Percentiles rank a stretch among this genome's conserved stretches.
Evolutionary conservation across 208 protist genomes (phyloP).

Genomic region (Wallacemonas sp.): DNA sequence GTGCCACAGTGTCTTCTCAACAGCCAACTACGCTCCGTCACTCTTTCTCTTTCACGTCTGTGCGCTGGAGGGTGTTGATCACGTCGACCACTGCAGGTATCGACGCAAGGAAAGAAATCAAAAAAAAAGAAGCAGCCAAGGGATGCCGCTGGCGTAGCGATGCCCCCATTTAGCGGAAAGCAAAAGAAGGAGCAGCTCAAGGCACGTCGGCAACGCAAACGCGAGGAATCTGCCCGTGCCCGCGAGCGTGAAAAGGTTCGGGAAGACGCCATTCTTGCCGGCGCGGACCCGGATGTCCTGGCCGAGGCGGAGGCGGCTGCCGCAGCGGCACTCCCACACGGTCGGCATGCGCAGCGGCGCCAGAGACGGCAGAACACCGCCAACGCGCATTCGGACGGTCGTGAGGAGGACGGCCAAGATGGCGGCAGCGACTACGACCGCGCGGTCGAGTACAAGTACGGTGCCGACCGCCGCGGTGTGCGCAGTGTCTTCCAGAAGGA

Average conservation of each 20-base stretch:
- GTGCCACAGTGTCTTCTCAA: too few species aligned
- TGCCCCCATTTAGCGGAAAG: slow-evolving; percentile 88
- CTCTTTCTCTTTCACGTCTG: too few species aligned
- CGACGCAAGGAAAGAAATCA: neutral
- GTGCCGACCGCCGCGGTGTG: slow-evolving; percentile 56
- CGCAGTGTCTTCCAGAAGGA: slow-evolving; percentile 82
- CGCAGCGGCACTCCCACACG: neutral
- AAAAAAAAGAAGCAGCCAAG: neutral
- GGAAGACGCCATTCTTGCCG: neutral
- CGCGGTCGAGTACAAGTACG: slow-evolving; percentile 56
- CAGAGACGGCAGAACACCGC: neutral
- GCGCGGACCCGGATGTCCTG: neutral
- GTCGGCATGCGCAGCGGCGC: slow-evolving; percentile 4
- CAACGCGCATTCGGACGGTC: too few species aligned
- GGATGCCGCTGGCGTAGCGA: too few species aligned
- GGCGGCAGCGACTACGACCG: neutral
- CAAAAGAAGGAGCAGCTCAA: slow-evolving; percentile 92
- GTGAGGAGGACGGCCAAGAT: neutral
- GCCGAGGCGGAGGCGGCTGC: slow-evolving; percentile 3
- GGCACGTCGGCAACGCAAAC: slow-evolving; percentile 78
- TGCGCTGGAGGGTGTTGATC: too few species aligned
- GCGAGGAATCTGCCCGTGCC: slow-evolving; percentile 23
- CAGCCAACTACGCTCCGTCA: too few species aligned
- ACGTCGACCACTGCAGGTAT: neutral
- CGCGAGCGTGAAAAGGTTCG: slow-evolving; percentile 3